phyloP scores from a whole-genome alignment of 768 basidiomycete genomes.

The Gymnopilus dilepis region DNA sequence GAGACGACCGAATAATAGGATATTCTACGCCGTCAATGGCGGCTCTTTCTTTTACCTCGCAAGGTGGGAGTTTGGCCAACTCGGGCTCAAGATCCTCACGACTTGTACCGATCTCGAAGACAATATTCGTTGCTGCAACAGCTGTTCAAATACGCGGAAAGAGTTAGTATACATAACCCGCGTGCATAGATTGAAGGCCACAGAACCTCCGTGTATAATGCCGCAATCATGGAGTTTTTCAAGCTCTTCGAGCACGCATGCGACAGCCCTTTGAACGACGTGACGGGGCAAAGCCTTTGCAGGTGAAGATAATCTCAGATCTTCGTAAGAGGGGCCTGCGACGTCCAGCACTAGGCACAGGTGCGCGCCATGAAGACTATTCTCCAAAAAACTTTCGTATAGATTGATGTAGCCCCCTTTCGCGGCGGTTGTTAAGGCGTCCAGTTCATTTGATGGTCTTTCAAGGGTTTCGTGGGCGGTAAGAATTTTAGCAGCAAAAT shows the following conservation, averaged over 20 bases:
- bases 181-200: too few species aligned
- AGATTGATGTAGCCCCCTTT: not conserved
- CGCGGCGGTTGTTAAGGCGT: not conserved
- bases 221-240: not conserved
- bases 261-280: constrained; percentile 16
- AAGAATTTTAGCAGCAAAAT: constrained; percentile 15
- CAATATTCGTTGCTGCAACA: constrained; percentile 10
- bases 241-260: constrained; percentile 6
- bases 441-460: not conserved
- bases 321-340: constrained; percentile 5
- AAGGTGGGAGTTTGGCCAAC: constrained; percentile 12
- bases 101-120: not conserved
- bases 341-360: constrained; percentile 17
- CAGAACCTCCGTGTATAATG: constrained; percentile 13
- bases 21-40: constrained; percentile 17
- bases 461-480: constrained; percentile 14
- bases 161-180: too few species aligned
- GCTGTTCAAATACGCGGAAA: too few species aligned
- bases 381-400: constrained; percentile 16
- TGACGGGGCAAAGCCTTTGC: constrained; percentile 18
- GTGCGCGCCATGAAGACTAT: constrained; percentile 20
- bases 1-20: constrained; percentile 21
- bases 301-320: constrained; percentile 12
- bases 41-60: constrained; percentile 7
- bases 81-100: not conserved